Conservation (phyloP, 495 filamentous ascomycete species). For the Aspergillus hancockii region DNA sequence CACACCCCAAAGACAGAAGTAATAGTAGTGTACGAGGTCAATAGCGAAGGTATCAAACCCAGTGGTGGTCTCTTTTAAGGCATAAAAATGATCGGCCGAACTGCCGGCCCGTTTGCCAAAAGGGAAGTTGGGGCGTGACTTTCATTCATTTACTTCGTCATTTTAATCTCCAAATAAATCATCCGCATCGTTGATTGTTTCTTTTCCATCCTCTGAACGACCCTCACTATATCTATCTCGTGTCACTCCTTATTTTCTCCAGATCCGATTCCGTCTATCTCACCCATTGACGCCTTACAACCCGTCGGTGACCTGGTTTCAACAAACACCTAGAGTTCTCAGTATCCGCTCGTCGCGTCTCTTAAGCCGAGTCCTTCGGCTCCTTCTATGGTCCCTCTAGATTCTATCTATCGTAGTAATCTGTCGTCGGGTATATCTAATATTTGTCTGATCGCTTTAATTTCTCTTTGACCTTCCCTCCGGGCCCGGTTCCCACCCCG, state of each 20-base stretch:
- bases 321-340: not conserved
- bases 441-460: not conserved
- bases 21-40: too few species aligned
- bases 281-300: not conserved
- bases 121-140: not conserved
- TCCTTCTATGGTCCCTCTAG: not conserved
- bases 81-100: not conserved
- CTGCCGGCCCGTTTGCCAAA: not conserved
- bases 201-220: not conserved
- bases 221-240: not conserved
- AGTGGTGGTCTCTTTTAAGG: not conserved
- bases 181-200: not conserved
- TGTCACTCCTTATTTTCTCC: not conserved
- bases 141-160: not conserved
- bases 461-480: not conserved
- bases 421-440: not conserved
- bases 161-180: not conserved
- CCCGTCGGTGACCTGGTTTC: not conserved
- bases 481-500: not conserved
- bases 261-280: not conserved
- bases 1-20: too few species aligned
- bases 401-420: not conserved
- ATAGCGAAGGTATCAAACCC: too few species aligned
- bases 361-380: not conserved
- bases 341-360: not conserved